Evolutionary conservation across 2,329 filamentous ascomycete species (phyloP), one percentile per base, ranked within the genome.

Genomic region (Epichloe gansuensis): DNA sequence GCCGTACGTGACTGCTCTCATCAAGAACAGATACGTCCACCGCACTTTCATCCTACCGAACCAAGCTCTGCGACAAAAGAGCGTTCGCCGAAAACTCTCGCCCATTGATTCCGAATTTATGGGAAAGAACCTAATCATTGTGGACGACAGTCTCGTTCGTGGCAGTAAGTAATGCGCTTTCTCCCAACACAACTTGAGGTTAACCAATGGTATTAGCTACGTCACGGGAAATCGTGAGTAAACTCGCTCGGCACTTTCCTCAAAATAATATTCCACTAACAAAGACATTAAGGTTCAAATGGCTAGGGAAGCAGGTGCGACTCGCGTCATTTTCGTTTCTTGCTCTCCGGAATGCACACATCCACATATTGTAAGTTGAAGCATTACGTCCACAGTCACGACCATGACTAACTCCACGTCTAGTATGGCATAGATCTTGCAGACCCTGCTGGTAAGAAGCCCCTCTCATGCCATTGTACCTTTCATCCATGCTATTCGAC

Each of bases 71-170:
- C 74, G 78, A 82, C 17, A 93, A 62, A 91, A 91, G 69, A 85
- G 88, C 58, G 89, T 97, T 9, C 84, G 91, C 4, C 81, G 90
- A 47, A 97, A 97, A 71, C 76, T 97, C 40, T 91, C 87, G 55
- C 81, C 90, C 21, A 95, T 96, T 68, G 80, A 83, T 27, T 82
- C 84, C 39, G 89, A 96, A 64, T 96, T 96, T 68, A 75, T 82
- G 53, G 87, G 79, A 58, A 84, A 85, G 60, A 86, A 84, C 54
- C 85, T 97, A 7, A 74, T 89, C 11, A 73, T 97, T 0, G 87
- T 96, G 1, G 91, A 96, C 60, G 91, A 96, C 69, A 88, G 82
- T 60, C 89, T 95, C 54, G 90, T 95, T 4, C 80, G 90, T 39
- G 90, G 51, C 21, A 39, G 17, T 41, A 13, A 48, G 25, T 48